Base-by-base conservation (phyloP, 2,329 filamentous ascomycete genomes). In the Alternaria alternata region DNA sequence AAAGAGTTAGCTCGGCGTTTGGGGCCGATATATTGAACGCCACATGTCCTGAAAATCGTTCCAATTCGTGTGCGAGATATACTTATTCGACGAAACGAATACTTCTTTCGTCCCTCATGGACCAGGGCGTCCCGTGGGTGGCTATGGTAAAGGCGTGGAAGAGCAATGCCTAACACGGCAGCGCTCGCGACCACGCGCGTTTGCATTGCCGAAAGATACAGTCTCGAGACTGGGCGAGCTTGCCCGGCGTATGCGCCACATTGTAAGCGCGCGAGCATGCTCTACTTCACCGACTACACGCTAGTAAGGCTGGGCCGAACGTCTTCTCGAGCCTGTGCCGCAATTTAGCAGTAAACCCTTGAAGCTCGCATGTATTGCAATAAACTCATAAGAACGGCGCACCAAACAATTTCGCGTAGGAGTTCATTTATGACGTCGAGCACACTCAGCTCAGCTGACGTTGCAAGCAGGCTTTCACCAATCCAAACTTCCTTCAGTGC, bases 281-380 rank as follows among this genome's bases (percentile, higher is more conserved):
- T 61, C 22, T 46, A 47, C 53, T 51, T 57, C 53, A 54, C 52
- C 57, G 53, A 60, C 47, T 60, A 57, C 53, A 57, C 46, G 47
- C 57, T 51, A 54, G 38, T 43, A 38, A 24, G 36, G 11, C 44
- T 20, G 30, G 20, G 46, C 30, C 38, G 44, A 44, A 47, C 39
- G 18, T 39, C 22, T 20, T 42, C 41, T 30, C 22, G 20, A 22
- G 28, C 36, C 26, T 36, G 57, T 52, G 58, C 58, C 58, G 41
- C 53, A 52, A 36, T 38, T 32, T 48, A 38, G 20, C 54, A 38
- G 41, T 26, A 39, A 20, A 44, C 32, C 34, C 20, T 39, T 24
- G n/a, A 18, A 24, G 32, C 46, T 51, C 36, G 26, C 22, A 34
- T 51, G 22, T 36, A 24, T 41, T 7, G 34, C 34, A 38, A 41